Conservation (phyloP, 1,139 yeast genomes). For the Yamadazyma mexicana region DNA sequence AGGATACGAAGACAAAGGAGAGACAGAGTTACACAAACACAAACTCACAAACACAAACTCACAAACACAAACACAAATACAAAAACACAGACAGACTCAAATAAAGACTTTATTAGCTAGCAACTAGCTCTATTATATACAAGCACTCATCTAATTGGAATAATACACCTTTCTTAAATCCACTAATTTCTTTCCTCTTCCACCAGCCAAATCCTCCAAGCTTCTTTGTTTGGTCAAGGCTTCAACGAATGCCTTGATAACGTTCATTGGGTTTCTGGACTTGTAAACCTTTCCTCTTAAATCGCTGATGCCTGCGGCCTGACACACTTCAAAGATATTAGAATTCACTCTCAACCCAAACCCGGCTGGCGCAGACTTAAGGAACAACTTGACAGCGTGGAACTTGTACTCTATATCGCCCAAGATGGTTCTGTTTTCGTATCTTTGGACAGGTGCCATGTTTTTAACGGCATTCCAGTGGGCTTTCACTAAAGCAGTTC, state of each 20-base stretch:
- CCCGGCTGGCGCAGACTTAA: conserved; percentile 91
- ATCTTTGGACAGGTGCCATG: conserved; percentile 76
- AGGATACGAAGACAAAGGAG: too few relatives aligned
- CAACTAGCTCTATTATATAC: conserved; percentile 8
- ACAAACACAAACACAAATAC: too few relatives aligned
- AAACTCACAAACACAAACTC: too few relatives aligned
- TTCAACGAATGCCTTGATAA: conserved; percentile 85
- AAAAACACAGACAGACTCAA: neutral
- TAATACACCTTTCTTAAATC: conserved; percentile 91
- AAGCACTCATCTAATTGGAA: conserved; percentile 35
- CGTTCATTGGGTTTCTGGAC: conserved; percentile 93
- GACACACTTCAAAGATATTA: conserved; percentile 87
- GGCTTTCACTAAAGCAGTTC: conserved; percentile 80
- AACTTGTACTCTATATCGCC: conserved; percentile 82
- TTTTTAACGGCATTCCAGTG: conserved; percentile 94
- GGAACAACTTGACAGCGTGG: conserved; percentile 81
- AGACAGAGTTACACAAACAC: too few relatives aligned
- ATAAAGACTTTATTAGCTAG: neutral
- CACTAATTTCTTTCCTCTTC: conserved; percentile 92
- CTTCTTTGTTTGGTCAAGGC: conserved; percentile 81
- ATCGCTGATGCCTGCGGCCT: conserved; percentile 93
- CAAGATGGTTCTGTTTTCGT: conserved; percentile 87
- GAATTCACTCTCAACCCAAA: conserved; percentile 93
- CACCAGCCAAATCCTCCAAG: conserved; percentile 83
- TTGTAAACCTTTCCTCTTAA: conserved; percentile 88